Evolutionary conservation across 2,329 filamentous ascomycete species (phyloP).

Genomic region (Hymenoscyphus scutula): DNA sequence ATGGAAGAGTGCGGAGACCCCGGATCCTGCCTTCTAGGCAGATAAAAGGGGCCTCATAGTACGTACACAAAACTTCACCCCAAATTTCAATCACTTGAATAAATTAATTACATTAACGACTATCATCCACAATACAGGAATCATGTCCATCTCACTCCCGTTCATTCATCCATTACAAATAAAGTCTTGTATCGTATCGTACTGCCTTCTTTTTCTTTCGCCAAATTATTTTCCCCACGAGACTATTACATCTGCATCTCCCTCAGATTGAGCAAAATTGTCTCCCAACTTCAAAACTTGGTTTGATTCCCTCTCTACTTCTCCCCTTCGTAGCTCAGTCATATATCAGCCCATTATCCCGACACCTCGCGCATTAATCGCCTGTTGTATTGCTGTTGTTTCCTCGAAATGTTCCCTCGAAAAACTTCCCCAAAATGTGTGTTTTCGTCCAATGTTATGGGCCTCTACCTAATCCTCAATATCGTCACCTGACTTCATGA

Average conservation of each 20-base stretch:
- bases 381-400: neutral
- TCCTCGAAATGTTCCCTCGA: neutral
- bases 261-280: constrained; percentile 5
- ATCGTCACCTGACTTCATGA: neutral
- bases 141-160: neutral
- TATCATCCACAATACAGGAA: neutral
- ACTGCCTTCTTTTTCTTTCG: neutral
- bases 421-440: neutral
- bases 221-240: neutral
- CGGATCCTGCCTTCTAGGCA: too few species aligned
- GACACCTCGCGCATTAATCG: neutral
- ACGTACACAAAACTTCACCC: neutral
- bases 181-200: neutral
- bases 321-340: neutral
- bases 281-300: constrained; percentile 1
- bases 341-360: neutral
- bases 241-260: constrained; percentile 9
- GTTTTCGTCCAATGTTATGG: neutral
- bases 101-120: neutral
- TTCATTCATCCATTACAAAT: neutral
- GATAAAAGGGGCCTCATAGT: neutral
- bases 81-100: neutral
- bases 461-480: too few species aligned
- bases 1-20: too few species aligned
- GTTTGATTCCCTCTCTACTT: neutral